Conservation (phyloP, 495 filamentous ascomycete genomes). For the Mytilinidion resinicola region DNA sequence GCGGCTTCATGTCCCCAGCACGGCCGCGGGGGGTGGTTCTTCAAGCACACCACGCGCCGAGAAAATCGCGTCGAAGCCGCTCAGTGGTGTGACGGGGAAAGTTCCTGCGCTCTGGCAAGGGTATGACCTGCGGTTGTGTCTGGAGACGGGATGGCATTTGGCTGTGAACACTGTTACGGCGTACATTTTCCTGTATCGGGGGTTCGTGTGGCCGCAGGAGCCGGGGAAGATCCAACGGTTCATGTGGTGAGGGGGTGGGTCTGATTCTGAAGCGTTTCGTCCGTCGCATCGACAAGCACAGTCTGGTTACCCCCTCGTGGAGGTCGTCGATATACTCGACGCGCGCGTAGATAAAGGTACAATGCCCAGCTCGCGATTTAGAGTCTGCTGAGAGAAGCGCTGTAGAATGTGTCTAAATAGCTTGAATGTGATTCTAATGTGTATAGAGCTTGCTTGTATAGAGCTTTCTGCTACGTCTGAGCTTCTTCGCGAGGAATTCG, state of each 20-base stretch:
- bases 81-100: neutral
- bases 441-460: too few relatives aligned
- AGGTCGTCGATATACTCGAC: too few relatives aligned
- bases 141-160: conserved; percentile 78
- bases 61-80: neutral
- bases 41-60: neutral
- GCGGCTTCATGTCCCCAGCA: conserved; percentile 66
- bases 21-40: neutral
- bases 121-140: conserved; percentile 44
- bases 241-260: conserved; percentile 63
- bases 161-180: conserved; percentile 65
- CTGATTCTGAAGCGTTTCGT: neutral
- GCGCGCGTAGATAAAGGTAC: too few relatives aligned
- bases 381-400: too few relatives aligned
- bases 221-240: conserved; percentile 78
- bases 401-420: too few relatives aligned
- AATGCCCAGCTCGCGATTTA: too few relatives aligned
- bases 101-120: neutral
- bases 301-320: too few relatives aligned
- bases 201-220: conserved; percentile 78
- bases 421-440: too few relatives aligned
- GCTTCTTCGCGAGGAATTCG: too few relatives aligned
- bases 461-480: too few relatives aligned
- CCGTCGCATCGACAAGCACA: too few relatives aligned
- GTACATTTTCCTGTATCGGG: conserved; percentile 71